Evolutionary conservation across 2,329 filamentous ascomycete species (phyloP), one percentile per base, ranked within the genome.

Genomic region (Fusarium tjaetaba): DNA sequence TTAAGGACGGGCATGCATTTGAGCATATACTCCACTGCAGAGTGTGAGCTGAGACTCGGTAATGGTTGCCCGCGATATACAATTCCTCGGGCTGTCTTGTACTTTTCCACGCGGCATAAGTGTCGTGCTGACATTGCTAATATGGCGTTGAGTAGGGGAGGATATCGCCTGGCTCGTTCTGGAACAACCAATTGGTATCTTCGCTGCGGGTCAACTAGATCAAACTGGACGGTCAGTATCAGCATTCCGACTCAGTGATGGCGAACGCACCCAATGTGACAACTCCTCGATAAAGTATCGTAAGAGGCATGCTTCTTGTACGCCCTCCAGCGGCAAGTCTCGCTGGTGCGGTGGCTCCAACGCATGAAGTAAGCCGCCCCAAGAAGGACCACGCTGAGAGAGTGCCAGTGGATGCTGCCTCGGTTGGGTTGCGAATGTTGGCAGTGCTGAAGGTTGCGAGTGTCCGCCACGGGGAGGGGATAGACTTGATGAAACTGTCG

Each of bases 11-110:
- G 64, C 0, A 77, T 77, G 7, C 73, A 77, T 14, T 76, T 76
- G 0, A 77, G 32, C 75, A 77, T 77, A 8, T 77, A 77, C 32
- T 77, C 75, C 3, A 77, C 75, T 24, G 73, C 73, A 0, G 68
- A 64, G 0, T 69, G 64, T 0, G 71, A 22, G 1, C 59, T 77
- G 0, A 76, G 69, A 5, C 66, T 65, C 0, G 73, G 73, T 0
- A 77, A n/a, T 0, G 64, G 61, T 3, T 77, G 75, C 1, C 73
- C 66, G 0, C 72, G 75, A 14, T 77, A 77, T 0, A 73, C 26
- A 0, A 77, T 65, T 3, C 68, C 75, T 2, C 61, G 51, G 0
- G 55, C 1, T 0, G 72, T 76, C 6, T 53, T 71, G 10, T 74
- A 71, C 2, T 64, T 74, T 0, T 71, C 57, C 0, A 77, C 26